Evolutionary conservation across 148 eudicot species (phyloP).

Genomic region (Pharnaceum exiguum): DNA sequence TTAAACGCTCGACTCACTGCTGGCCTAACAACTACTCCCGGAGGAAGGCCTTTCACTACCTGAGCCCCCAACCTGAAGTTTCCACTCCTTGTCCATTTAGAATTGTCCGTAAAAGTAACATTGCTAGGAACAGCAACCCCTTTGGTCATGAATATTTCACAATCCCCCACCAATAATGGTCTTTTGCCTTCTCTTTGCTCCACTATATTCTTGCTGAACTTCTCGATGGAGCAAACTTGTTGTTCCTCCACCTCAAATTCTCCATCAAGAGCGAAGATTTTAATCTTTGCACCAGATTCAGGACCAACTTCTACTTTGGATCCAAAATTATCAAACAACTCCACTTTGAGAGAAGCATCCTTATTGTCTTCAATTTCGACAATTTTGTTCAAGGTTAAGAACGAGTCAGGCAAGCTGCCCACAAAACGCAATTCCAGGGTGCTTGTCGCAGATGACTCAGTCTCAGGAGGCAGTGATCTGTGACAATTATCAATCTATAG

Average conservation of each 20-base stretch:
- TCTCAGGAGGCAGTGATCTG: conserved; percentile 10
- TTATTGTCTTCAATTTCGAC: no score
- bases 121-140: conserved; percentile 37
- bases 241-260: conserved; percentile 43
- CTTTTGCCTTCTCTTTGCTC: conserved; percentile 36
- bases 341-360: conserved; percentile 10
- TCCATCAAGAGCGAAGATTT: conserved; percentile 44
- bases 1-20: conserved; percentile 44
- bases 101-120: conserved; percentile 47
- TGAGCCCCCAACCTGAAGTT: conserved; percentile 49
- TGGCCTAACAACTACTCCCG: conserved; percentile 38
- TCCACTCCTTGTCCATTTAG: conserved; percentile 49
- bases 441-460: not conserved
- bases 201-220: conserved; percentile 33
- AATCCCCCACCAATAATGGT: conserved; percentile 40
- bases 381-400: conserved; percentile 6
- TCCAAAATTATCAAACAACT: conserved; percentile 4
- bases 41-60: conserved; percentile 21
- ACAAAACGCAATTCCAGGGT: not conserved
- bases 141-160: conserved; percentile 19
- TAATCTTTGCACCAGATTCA: conserved; percentile 28
- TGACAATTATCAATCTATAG: not conserved
- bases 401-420: conserved; percentile 5
- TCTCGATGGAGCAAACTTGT: conserved; percentile 37
- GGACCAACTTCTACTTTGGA: conserved; percentile 13